These are phyloP conservation scores for Gentiana macrophylla DNA, from an alignment of 257 asterid genomes.

Conservation along the genomic window DNA sequence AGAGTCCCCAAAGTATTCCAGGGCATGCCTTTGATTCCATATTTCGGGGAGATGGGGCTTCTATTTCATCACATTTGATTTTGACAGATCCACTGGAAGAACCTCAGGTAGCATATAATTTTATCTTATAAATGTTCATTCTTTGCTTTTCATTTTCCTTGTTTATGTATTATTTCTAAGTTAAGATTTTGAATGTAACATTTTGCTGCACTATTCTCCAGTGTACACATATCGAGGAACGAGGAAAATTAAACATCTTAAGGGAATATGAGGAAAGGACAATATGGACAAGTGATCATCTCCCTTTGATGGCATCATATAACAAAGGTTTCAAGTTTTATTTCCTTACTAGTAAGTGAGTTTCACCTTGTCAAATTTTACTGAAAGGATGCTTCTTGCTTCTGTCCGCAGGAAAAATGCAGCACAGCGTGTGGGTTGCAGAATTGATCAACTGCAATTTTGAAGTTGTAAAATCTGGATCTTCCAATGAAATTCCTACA, in stretches of 20 bases:
- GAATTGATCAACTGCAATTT: slow-evolving; percentile 46
- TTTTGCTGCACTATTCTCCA: slow-evolving; percentile 16
- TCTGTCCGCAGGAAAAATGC: slow-evolving; percentile 64
- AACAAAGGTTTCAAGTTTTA: slow-evolving; percentile 50
- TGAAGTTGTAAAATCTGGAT: slow-evolving; percentile 30
- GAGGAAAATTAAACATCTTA: slow-evolving; percentile 64
- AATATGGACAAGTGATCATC: slow-evolving; percentile 75
- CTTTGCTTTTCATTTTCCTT: slow-evolving; percentile 6
- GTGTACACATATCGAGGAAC: slow-evolving; percentile 73
- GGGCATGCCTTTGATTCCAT: slow-evolving; percentile 35
- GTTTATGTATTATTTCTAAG: neutral
- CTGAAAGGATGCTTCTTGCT: neutral
- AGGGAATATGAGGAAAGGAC: slow-evolving; percentile 86
- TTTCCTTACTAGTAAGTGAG: slow-evolving; percentile 10
- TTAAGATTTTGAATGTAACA: neutral
- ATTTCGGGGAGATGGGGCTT: slow-evolving; percentile 41
- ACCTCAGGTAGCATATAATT: slow-evolving; percentile 57
- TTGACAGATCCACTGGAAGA: slow-evolving; percentile 79
- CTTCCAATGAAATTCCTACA: slow-evolving; percentile 35
- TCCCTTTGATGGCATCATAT: slow-evolving; percentile 76
- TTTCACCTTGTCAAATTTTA: neutral
- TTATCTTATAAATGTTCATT: neutral
- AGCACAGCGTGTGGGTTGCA: slow-evolving; percentile 86
- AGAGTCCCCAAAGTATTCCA: slow-evolving; percentile 38
- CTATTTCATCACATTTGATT: slow-evolving; percentile 64